Conservation (phyloP, 495 filamentous ascomycete species). For the Cercophora samala region DNA sequence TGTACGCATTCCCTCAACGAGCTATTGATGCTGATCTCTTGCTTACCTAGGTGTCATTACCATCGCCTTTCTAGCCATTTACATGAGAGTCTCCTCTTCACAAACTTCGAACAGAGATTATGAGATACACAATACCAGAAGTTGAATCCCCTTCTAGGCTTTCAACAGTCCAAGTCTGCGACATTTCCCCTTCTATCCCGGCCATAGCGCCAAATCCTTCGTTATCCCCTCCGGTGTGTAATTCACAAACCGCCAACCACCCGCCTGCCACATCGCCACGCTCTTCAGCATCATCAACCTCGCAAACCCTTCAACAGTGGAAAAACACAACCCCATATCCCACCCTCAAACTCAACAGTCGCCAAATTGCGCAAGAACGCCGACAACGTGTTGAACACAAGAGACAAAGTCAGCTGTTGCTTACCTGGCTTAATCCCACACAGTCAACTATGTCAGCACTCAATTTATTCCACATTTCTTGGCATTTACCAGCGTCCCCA, state of each 20-base stretch:
- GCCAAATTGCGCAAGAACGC: constrained; percentile 42
- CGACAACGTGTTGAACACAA: constrained; percentile 33
- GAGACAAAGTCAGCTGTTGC: constrained; percentile 21
- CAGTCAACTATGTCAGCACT: neutral
- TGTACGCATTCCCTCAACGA: no score
- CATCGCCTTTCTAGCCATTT: no score
- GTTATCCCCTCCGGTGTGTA: constrained; percentile 10
- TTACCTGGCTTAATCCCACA: neutral
- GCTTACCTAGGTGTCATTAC: no score
- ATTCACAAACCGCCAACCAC: constrained; percentile 37
- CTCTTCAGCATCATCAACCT: constrained; percentile 17
- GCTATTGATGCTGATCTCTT: no score
- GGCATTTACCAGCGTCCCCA: constrained; percentile 14
- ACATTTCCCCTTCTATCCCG: no score
- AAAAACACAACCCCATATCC: constrained; percentile 32
- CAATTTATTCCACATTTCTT: no score
- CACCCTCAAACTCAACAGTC: constrained; percentile 33
- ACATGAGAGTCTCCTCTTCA: no score
- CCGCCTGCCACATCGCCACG: constrained; percentile 25
- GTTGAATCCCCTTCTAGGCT: no score
- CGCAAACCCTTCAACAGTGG: constrained; percentile 16
- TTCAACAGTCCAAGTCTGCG: no score
- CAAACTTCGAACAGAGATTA: no score
- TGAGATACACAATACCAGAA: no score
- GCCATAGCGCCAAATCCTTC: neutral